Evolutionary conservation across 2,329 filamentous ascomycete species (phyloP), one percentile per base, ranked within the genome.

Genomic region (Curvularia verruculosa): DNA sequence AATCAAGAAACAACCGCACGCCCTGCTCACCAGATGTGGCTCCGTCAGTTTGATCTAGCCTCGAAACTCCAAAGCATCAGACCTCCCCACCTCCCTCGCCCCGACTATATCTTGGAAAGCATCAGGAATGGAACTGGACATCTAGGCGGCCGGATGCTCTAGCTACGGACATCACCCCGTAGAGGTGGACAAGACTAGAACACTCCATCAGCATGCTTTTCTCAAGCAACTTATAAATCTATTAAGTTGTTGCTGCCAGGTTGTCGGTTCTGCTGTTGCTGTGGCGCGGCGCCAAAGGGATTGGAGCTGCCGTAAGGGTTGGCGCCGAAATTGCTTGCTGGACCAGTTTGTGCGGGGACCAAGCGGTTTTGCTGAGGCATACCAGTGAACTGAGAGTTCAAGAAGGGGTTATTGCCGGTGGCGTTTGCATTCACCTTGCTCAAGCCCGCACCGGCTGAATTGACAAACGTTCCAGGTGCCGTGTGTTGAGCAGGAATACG

Each of bases 401-500:
- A 80, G 80, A 98, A 99, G 0, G 95, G 95, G 73, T 98, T 98
- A 80, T 86, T 95, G 29, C 89, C 89, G 0, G 91, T 91, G 54
- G 83, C 83, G 10, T 80, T 77, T 3, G 83, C 81, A 61, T 92
- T 90, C 41, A 97, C 78, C 56, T 85, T 85, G 66, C 87, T 86
- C 55, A 91, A 79, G n/a, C 91, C 91, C 36, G 89, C 83, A 48
- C 95, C 95, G 6, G 95, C 92, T 58, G 91, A 96, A 79, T 99
- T 99, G 79, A 99, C 89, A 75, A 98, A 99, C 0, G 91, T 96
- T 24, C 94, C 95, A 0, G 95, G 95, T 1, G 95, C 92, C 0
- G 95, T 99, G 77, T 99, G 95, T 75, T 99, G 95, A 2, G 95
- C 88, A 1, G 95, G 95, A 63, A 99, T 96, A 77, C 95, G 92